Evolutionary conservation across 2,329 filamentous ascomycete genomes (phyloP), one percentile per base, ranked within the genome.

Genomic region (Colletotrichum lindemuthianum): DNA sequence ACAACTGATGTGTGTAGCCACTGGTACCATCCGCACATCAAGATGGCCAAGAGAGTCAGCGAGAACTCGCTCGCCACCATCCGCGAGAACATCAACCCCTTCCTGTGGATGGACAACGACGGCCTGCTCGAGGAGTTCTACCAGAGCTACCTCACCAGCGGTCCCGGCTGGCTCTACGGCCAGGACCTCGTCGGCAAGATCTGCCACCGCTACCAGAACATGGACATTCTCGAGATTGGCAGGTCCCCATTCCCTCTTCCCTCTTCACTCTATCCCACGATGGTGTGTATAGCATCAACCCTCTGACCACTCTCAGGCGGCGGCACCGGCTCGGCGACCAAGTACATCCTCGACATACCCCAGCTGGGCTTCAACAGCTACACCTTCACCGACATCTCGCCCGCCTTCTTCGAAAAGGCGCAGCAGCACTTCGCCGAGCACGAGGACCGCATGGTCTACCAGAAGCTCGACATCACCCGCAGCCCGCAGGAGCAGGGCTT

Each of bases 351-450:
- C 15, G 11, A 45, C 16, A 39, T 60, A 1, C 45, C 45, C 6
- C 33, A 61, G 45, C 45, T 61, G 33, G 59, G 59, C 3, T 45
- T 61, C 52, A 61, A 61, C 16, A 59, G 60, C 3, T 73, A 73
- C 60, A 70, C 64, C 3, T 74, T 68, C 45, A 73, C 72, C 1
- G 72, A 74, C 55, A 65, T 72, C 43, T 69, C 68, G 9, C 32
- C 54, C 1, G 63, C 63, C 4, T 71, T 70, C 70, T 81, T 84
- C 58, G 58, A 60, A 4, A 34, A 36, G 7, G 78, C 76, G 0
- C 65, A 70, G 24, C 70, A 74, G 32, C 66, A 61, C 4, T 76
- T 81, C 24, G 55, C 67, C 1, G 45, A 59, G 2, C 70, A 72
- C 41, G 6, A 13, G 3, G 60, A 60, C 4, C 65, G 57, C 8